Evolutionary conservation across 306 rosid genomes (phyloP), one percentile per base, ranked within the genome.

Genomic region (Quercus robur): DNA sequence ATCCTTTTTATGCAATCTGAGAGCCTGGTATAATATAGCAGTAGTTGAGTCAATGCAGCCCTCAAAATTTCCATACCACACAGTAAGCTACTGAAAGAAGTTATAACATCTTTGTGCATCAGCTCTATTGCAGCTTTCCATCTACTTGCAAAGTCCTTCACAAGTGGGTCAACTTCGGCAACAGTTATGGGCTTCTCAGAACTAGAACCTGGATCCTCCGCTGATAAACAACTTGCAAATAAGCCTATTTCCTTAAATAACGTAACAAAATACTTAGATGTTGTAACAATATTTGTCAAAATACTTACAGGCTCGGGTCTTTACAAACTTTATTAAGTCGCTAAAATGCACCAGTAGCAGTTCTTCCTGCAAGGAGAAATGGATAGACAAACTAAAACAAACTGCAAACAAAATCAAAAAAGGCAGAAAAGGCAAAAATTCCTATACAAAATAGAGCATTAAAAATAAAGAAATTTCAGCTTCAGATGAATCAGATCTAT

Each of bases 41-140:
- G 81, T 73, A 94, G 74, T 84, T 94, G 98, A 81, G 98, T 91
- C 88, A 94, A 82, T 15, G 98, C 98, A 49, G 97, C 97, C 88
- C 97, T 87, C 74, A 86, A 75, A 57, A 85, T 95, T 70, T 95
- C 99, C 99, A 95, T 95, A 18, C 99, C 99, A 66, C 98, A 93
- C 88, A 95, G 85, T 86, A 95, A 93, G 89, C 90, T 95, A 89
- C 99, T 95, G 87, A 95, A 95, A 78, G 99, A 95, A 35, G 99
- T 95, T 67, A 95, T 95, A 73, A 95, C 99, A 78, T 95, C 99
- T 85, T 93, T 95, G 89, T 95, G 99, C 99, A 95, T 95, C 87
- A 95, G 83, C 86, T 95, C 99, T 51, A 95, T 95, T 13, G 99
- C 97, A 62, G 91, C 94, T 86, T 95, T 95, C 99, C 99, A 95